Conservation (phyloP, 345 rosid genomes). For the Diplotaxis tenuifolia region DNA sequence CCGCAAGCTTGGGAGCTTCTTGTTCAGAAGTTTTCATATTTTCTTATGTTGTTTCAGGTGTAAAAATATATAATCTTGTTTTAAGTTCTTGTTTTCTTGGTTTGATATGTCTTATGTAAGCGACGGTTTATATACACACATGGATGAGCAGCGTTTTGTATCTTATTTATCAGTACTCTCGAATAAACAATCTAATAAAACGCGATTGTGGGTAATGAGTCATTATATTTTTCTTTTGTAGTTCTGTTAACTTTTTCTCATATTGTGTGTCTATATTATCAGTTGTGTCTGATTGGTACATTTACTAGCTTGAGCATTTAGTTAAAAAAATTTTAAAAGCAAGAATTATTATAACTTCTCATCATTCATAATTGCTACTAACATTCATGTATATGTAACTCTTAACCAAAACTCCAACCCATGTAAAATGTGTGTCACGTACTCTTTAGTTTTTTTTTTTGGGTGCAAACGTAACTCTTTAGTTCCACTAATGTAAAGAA, state of each 20-base stretch:
- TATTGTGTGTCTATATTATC: background rate
- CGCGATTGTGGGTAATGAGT: conserved; percentile 24
- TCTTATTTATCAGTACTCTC: background rate
- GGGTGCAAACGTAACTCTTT: conserved; percentile 26
- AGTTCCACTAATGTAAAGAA: conserved; percentile 3
- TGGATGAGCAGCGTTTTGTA: conserved; percentile 7
- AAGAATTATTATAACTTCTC: background rate
- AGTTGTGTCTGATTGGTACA: conserved; percentile 18
- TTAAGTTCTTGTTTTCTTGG: background rate
- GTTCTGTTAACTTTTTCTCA: background rate
- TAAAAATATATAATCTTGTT: background rate
- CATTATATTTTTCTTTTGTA: conserved; percentile 1
- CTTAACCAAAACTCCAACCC: no score
- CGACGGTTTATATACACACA: conserved; percentile 30
- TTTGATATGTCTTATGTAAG: conserved; percentile 26
- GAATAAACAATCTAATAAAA: conserved; percentile 2
- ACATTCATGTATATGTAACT: no score
- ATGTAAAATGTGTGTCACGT: no score
- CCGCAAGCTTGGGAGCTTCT: conserved; percentile 26
- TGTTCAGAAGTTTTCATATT: conserved; percentile 21
- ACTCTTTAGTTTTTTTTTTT: no score
- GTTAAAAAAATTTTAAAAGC: background rate
- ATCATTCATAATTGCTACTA: no score
- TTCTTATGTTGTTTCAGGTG: conserved; percentile 32
- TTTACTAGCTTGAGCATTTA: background rate